phyloP scores from a whole-genome alignment of 202 grass and related monocot genomes.

The Brachypodium distachyon region DNA sequence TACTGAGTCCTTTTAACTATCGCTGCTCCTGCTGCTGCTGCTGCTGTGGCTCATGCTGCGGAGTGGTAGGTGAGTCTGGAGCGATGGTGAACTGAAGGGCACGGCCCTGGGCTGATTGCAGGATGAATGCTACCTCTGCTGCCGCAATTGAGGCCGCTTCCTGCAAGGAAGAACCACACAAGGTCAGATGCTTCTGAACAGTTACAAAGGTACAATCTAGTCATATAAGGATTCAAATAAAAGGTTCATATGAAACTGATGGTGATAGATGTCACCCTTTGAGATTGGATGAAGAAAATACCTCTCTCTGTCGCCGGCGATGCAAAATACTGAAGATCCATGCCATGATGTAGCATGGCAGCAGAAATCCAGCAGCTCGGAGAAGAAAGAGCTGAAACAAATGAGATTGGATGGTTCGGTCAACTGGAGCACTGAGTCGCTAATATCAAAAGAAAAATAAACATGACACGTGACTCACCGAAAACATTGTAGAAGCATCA shows the following conservation, averaged over 20 bases:
- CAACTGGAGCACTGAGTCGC: background rate
- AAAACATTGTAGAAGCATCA: slow-evolving; percentile 87
- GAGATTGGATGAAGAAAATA: background rate
- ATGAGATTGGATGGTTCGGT: background rate
- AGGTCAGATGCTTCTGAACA: slow-evolving; percentile 3
- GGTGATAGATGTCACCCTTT: background rate
- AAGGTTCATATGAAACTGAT: background rate
- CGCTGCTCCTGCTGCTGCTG: slow-evolving; percentile 8
- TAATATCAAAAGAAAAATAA: background rate
- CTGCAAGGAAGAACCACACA: slow-evolving; percentile 4
- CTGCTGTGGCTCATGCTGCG: slow-evolving; percentile 60
- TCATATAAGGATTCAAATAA: background rate
- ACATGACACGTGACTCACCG: slow-evolving; percentile 36
- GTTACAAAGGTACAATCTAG: background rate
- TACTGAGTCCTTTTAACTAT: slow-evolving; percentile 21
- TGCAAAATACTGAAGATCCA: slow-evolving; percentile 93
- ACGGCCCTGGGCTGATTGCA: slow-evolving; percentile 51
- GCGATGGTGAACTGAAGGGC: slow-evolving; percentile 73
- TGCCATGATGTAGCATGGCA: slow-evolving; percentile 94
- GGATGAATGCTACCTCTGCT: slow-evolving; percentile 90
- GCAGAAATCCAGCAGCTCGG: slow-evolving; percentile 88
- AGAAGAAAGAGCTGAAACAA: slow-evolving; percentile 78
- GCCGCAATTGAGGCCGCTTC: slow-evolving; percentile 70
- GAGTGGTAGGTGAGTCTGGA: slow-evolving; percentile 82
- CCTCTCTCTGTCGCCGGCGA: slow-evolving; percentile 80